Base-by-base conservation (phyloP, 495 filamentous ascomycete species). In the Amphirosellinia nigrospora region DNA sequence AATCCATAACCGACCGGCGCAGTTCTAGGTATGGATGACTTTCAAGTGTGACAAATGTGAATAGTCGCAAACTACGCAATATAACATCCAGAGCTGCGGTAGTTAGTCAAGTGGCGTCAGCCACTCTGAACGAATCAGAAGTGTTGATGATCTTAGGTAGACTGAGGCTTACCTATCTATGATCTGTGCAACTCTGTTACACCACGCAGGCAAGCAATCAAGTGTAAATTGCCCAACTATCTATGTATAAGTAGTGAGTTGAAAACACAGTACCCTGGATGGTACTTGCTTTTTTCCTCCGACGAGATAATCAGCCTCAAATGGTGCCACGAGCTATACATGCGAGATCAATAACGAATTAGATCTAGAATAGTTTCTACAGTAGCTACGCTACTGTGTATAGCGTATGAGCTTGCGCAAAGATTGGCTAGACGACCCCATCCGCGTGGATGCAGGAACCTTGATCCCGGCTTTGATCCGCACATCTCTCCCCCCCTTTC, bases 391-490 rank as follows among this genome's bases (percentile, higher is more conserved):
- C 43, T 46, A 46, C 43, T 46, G 43, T n/a, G 43, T n/a, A 46
- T 46, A 46, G 43, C 9, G 43, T 55, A 28, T 15, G 15, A 58
- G 30, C 21, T 9, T 58, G 55, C 32, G 30, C 36, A 23, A 21
- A 61, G 34, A 41, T 61, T 61, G 58, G 58, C 36, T 41, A 41
- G 5, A 21, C 36, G 58, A 36, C 5, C 5, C 36, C 58, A 28
- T 41, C 58, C 36, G 58, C 32, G 32, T 23, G 36, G n/a, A 41
- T 41, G n/a, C 9, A n/a, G 36, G 58, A 61, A 41, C 58, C 58
- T 41, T 39, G 58, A 61, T 61, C 58, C 58, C 36, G 34, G 58
- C n/a, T 41, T 28, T 41, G 36, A 26, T 61, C 58, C 28, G 55
- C 55, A 21, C 19, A 1, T 36, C 19, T 58, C 16, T 21, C 48